Base-by-base conservation (phyloP, 2,329 filamentous ascomycete genomes). In the Claviceps purpurea region DNA sequence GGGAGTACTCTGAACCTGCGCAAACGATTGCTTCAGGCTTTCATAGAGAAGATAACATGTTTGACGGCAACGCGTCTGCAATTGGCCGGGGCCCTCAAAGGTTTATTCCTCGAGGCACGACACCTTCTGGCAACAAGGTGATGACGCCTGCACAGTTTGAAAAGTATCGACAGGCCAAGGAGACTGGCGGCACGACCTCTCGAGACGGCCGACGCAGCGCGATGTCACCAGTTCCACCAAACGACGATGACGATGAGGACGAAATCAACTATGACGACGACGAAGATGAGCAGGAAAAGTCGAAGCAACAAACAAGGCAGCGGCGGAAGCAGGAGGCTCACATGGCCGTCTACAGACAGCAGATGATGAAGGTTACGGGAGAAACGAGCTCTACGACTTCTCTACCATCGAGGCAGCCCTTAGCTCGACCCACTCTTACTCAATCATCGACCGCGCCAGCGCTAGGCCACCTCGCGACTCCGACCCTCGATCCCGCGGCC, bases 341-440 rank as follows among this genome's bases (percentile, higher is more conserved):
- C 64, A 84, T 95, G 73, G 78, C 88, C 1, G 84, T 95, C 1
- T 95, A 95, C 66, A 81, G 89, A 53, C 89, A 95, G 65, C 87
- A 93, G 68, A 95, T 95, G 89, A 95, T 91, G 86, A 95, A 95
- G 69, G 85, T 93, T 34, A 94, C 89, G 1, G 89, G 89, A 47
- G 87, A 91, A 59, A 70, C 81, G 22, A 66, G 75, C 4, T 47
- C 56, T 5, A 48, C 56, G 5, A 45, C 56, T 7, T 42, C 58
- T 5, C 24, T 55, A 8, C 49, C 55, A 13, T 16, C 39, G 13
- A 52, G 47, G 44, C 53, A 74, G 14, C 62, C 14, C 16, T 16
- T 70, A 11, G 66, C 74, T 26, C 78, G 81, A n/a, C 75, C 79
- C 14, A 70, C 71, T 49, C 66, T 83, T 55, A 73, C 76, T 18